Base-by-base conservation (phyloP, 495 filamentous ascomycete genomes). In the Trichoderma reesei region DNA sequence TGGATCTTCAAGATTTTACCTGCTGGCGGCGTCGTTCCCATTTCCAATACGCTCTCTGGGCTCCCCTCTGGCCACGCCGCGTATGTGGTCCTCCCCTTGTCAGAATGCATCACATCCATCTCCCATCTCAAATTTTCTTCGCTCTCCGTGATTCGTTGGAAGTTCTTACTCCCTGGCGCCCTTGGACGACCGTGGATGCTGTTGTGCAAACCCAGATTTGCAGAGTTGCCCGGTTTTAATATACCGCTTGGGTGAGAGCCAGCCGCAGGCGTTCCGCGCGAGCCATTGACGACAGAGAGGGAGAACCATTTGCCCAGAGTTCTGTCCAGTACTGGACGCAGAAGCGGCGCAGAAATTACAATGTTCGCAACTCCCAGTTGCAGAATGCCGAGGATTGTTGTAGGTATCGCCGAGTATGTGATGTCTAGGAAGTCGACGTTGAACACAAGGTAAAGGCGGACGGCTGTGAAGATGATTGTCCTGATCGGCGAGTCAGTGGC, bases 311-410 rank as follows among this genome's bases (percentile, higher is more conserved):
- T 18, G 31, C 54, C 54, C 6, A 59, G 10, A 13, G 36, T 59
- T 36, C 64, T 38, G 9, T 26, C 64, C 6, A 65, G 8, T 11
- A 65, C 54, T 5, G 64, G 56, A 42, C 41, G 38, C 39, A 65
- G 41, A 33, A 61, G 64, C 18, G 64, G 64, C 18, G 38, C 36
- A 48, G 56, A 62, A 36, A 59, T 59, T 1, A 65, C 51, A 14
- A 56, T 56, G 26, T 60, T 65, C 11, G 56, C 64, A 11, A 65
- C 44, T 9, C 54, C 20, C 3, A 60, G 64, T 46, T 65, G 64
- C 13, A 65, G 38, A 26, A 62, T 54, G 11, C 56, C 51, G 14
- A 54, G 37, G 20, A 61, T 48, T 3, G 41, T 33, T 1, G 44
- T 3, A 8, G 39, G 11, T 6, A 62, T 20, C 13, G 20, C 13